Evolutionary conservation across 2,329 filamentous ascomycete genomes (phyloP), one percentile per base, ranked within the genome.

Genomic region (Aspergillus latus): DNA sequence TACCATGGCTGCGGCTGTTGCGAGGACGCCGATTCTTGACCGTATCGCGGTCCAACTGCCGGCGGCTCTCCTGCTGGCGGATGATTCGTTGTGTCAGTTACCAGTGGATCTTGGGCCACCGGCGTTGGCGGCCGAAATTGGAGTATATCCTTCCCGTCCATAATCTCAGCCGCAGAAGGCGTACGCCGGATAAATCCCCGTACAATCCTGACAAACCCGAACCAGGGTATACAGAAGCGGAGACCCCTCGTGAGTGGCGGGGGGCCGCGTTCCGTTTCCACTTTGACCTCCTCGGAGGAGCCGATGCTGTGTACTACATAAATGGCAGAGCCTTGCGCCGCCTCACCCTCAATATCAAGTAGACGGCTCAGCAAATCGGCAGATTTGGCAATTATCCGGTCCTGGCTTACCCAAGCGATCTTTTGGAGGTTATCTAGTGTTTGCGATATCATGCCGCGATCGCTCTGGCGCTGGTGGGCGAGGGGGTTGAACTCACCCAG

Each of bases 141-240:
- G 34, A 10, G 10, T 11, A 37, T 37, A 37, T 37, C 34, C 8
- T 37, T 13, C 9, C 34, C 16, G 29, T 16, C 34, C 21, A 3
- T 13, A 8, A 7, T 40, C 13, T 29, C n/a, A 11, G 37, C 21
- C 16, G 9, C 8, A 9, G 39, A n/a, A n/a, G 7, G 7, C 36
- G 49, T 37, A 36, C 50, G 49, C 11, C 28, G 39, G 5, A 56
- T 34, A 21, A n/a, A 29, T 2, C 50, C 44, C 21, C 62, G 62
- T 11, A 64, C 64, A 29, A 79, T 74, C 30, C 66, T 68, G n/a
- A 81, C 67, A 1, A 66, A 71, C 1, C 78, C 76, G 21, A 78
- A 68, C 40, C 76, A 75, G 0, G 79, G 79, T 15, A 81, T 73
- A 10, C 71, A 64, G 10, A 82, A 73, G 15, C 62, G 60, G 2